Percentiles rank a stretch among this genome's conserved stretches.
Evolutionary conservation across 371 early-diverging fungal genomes (phyloP).

Genomic region (Syncephalastrum monosporum): DNA sequence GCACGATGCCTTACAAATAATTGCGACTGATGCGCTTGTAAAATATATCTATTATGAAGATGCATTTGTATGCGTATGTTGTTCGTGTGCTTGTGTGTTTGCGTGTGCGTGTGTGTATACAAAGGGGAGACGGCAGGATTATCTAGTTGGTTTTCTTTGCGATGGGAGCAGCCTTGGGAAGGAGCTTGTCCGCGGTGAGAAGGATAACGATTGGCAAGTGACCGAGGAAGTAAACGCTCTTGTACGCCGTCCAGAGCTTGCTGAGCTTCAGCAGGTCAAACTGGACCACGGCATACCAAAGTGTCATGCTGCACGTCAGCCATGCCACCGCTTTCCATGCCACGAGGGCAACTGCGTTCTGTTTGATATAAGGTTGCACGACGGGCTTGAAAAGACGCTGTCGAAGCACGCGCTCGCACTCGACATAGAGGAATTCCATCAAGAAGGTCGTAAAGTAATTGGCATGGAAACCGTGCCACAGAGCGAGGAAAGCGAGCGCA

Average conservation of each 20-base stretch:
- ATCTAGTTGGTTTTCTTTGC: background rate
- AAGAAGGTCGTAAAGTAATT: constrained; percentile 67
- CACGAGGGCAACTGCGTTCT: constrained; percentile 16
- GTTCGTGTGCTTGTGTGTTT: no score
- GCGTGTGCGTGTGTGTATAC: no score
- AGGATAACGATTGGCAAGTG: constrained; percentile 30
- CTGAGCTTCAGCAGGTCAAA: constrained; percentile 39
- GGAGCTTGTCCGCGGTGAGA: constrained; percentile 19
- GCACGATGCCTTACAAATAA: no score
- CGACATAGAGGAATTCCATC: constrained; percentile 63
- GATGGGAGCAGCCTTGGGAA: constrained; percentile 17
- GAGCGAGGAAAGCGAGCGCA: constrained; percentile 65
- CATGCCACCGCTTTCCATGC: constrained; percentile 35
- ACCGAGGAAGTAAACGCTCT: constrained; percentile 43
- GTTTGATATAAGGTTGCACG: constrained; percentile 23
- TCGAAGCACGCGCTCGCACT: constrained; percentile 41
- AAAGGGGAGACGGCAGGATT: no score
- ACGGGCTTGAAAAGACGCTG: constrained; percentile 24
- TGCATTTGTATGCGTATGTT: no score
- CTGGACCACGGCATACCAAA: constrained; percentile 39
- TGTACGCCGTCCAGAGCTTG: constrained; percentile 37
- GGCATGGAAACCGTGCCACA: constrained; percentile 74
- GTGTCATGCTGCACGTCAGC: constrained; percentile 25
- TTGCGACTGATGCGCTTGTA: no score
- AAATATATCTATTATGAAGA: no score